Evolutionary conservation across 352 stramenopile genomes (phyloP).

Genomic region (Phytophthora pinifolia): DNA sequence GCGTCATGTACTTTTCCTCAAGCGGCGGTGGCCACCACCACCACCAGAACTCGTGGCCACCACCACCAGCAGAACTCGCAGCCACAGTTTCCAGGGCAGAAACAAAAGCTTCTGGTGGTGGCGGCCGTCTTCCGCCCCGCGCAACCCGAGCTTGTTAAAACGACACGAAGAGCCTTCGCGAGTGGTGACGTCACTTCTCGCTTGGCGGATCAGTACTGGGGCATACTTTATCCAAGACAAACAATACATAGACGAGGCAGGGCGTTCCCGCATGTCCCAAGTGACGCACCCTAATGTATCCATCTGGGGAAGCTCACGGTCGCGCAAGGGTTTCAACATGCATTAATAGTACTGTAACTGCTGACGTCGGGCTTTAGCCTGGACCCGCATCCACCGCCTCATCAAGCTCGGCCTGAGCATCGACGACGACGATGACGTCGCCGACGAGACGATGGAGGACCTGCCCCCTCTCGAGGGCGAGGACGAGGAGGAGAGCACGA

Average conservation of each 20-base stretch:
- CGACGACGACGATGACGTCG: conserved; percentile 96
- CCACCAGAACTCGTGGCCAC: no score
- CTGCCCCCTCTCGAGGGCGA: conserved; percentile 96
- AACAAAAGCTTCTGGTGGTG: not conserved
- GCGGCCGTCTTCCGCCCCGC: not conserved
- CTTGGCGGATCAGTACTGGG: no score
- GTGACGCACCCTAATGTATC: no score
- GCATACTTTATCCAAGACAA: no score
- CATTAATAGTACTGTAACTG: conserved; percentile 60
- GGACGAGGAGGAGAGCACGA: conserved; percentile 96
- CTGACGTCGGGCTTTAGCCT: conserved; percentile 99
- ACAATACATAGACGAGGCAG: no score
- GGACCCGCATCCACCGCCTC: conserved; percentile 98
- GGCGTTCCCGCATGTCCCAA: no score
- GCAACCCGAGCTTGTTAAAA: conserved; percentile 8
- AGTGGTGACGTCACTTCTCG: conserved; percentile 25
- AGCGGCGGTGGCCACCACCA: no score
- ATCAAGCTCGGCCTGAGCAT: conserved; percentile 99
- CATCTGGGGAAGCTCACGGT: no score
- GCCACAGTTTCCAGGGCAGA: not conserved
- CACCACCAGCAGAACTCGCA: no score
- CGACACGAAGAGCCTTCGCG: not conserved
- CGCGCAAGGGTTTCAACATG: not conserved
- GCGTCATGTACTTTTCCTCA: no score
- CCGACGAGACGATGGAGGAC: conserved; percentile 95